Evolutionary conservation across 2,329 filamentous ascomycete genomes (phyloP), one percentile per base, ranked within the genome.

Genomic region (Ampelomyces quisqualis): DNA sequence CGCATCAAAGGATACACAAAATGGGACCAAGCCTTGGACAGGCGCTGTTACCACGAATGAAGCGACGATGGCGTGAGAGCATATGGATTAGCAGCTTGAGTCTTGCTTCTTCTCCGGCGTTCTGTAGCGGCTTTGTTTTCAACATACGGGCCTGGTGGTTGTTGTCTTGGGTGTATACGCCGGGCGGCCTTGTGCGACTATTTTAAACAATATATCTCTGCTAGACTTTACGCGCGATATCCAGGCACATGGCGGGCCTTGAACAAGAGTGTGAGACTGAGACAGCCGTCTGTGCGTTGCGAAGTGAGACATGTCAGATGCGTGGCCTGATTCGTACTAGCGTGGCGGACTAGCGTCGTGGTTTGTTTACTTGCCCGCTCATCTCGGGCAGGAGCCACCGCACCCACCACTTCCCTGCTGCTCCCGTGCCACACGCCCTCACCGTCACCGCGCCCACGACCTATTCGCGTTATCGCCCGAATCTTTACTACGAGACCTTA

Each of bases 401-500:
- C 45, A 49, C 54, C 43, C 52, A 56, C 55, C 53, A 40, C 53
- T 53, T 53, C 50, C 56, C 47, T 56, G 54, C 53, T 56, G 54
- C 52, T 56, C 55, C 53, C 50, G 52, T 46, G 51, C 49, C 47
- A 53, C 51, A 46, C 49, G 51, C 45, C 47, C 40, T 48, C 49
- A 40, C 51, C 49, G 45, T 51, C 41, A 49, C 57, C 47, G 51
- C 54, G 41, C 40, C 38, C 43, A 49, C 43, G 41, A 45, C 45
- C 8, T 61, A 65, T 65, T 64, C 58, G 51, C 57, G 50, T 65
- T 61, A 64, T 51, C 56, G 44, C 53, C 54, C 40, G 36, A 61
- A 63, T 61, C 51, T 46, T 54, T 65, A 46, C 55, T 65, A 65
- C 57, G 47, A 46, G 31, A 30, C 32, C 33, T 8, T 39, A 50